Evolutionary conservation across 345 rosid species (phyloP).

Genomic region (Rhodomyrtus tomentosa): DNA sequence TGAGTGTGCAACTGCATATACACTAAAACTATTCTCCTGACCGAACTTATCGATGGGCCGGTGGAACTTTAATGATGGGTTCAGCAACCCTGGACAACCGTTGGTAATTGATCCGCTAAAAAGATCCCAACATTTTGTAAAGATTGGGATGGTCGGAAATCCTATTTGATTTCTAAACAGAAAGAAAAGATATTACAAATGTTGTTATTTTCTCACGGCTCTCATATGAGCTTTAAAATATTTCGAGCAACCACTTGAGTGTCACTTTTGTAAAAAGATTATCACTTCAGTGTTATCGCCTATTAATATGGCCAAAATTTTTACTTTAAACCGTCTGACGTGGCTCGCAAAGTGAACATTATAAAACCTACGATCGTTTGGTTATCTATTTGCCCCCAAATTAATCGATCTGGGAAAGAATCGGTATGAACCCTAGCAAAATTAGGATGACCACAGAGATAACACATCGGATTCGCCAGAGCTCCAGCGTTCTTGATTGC

Average conservation of each 20-base stretch:
- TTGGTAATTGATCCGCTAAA: not conserved
- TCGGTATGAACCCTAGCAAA: not conserved
- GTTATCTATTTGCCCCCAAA: not conserved
- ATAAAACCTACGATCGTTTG: not conserved
- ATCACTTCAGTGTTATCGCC: no score
- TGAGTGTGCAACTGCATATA: not conserved
- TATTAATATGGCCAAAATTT: not conserved
- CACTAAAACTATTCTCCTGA: not conserved
- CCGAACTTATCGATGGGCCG: not conserved
- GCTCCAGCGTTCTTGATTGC: not conserved
- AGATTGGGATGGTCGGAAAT: not conserved
- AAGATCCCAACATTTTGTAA: not conserved
- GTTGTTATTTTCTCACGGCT: accelerated
- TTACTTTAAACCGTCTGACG: not conserved
- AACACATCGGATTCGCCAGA: not conserved
- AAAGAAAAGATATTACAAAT: not conserved
- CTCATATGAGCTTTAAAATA: not conserved
- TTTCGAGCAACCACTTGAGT: not conserved
- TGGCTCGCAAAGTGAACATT: not conserved
- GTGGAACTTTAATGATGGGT: not conserved
- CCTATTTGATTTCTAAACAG: accelerated
- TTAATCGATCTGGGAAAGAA: not conserved
- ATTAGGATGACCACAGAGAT: not conserved
- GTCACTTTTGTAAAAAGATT: not conserved
- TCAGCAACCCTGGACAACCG: not conserved